Evolutionary conservation across 805 yeast genomes (phyloP).

Genomic region (Zygoascus bituminiphila): DNA sequence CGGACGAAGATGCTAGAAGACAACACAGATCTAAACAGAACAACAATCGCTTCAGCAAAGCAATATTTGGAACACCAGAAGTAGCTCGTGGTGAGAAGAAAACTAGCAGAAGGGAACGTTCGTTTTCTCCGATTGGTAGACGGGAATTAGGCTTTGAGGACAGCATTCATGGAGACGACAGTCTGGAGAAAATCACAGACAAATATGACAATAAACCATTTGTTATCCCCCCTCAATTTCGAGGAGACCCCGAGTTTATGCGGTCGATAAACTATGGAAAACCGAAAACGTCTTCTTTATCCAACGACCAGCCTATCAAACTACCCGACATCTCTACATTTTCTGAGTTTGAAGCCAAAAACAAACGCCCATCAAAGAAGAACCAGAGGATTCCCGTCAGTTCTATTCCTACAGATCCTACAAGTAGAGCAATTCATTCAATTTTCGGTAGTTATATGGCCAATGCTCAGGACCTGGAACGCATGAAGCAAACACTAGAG

Average conservation of each 20-base stretch:
- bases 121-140: not conserved
- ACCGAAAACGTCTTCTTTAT: not conserved
- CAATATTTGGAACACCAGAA: slow-evolving; percentile 1
- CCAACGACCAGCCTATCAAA: not conserved
- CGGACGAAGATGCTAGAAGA: not conserved
- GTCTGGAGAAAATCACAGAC: not conserved
- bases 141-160: not conserved
- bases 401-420: not conserved
- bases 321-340: slow-evolving; percentile 3
- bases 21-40: not conserved
- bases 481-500: not conserved
- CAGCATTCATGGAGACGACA: not conserved
- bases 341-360: slow-evolving; percentile 1
- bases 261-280: slow-evolving; percentile 1
- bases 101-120: not conserved
- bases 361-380: not conserved
- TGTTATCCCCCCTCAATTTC: slow-evolving; percentile 3
- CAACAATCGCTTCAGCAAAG: not conserved
- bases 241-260: slow-evolving; percentile 3
- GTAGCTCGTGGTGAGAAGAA: not conserved
- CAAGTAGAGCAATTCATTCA: slow-evolving; percentile 3
- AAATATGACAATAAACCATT: not conserved
- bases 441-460: slow-evolving; percentile 3
- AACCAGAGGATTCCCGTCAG: not conserved
- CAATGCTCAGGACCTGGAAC: slow-evolving; percentile 1